Evolutionary conservation across 192 early-diverging fungal species (phyloP).

Genomic region (Coemansia sp.): DNA sequence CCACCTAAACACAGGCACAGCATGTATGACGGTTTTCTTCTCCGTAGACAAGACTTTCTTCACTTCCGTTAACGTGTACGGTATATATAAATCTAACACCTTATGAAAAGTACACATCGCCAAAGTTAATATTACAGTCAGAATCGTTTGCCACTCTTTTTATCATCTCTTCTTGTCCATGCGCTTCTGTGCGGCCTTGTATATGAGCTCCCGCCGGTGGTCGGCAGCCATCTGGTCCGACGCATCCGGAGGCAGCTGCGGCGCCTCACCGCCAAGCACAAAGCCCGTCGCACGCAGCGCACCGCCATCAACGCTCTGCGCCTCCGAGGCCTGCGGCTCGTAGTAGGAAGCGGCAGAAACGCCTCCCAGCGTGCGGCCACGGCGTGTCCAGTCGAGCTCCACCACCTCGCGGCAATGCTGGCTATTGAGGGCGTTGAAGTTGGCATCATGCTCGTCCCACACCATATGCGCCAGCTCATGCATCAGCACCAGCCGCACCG

Average conservation of each 20-base stretch:
- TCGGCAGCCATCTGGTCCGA: not conserved
- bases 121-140: too few relatives aligned
- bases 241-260: constrained; percentile 14
- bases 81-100: not conserved
- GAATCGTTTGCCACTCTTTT: too few relatives aligned
- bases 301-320: constrained; percentile 33
- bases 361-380: constrained; percentile 27
- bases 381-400: constrained; percentile 46
- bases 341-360: constrained; percentile 1
- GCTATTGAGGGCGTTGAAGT: constrained; percentile 40
- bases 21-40: not conserved
- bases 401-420: constrained; percentile 42
- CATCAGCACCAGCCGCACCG: constrained; percentile 42
- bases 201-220: constrained; percentile 29
- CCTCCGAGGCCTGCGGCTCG: constrained; percentile 14
- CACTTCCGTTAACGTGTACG: not conserved
- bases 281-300: constrained; percentile 28
- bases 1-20: constrained; percentile 37
- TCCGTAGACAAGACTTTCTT: constrained; percentile 5
- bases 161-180: constrained; percentile 6
- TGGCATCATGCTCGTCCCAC: constrained; percentile 52
- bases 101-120: too few relatives aligned
- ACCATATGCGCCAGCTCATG: constrained; percentile 57
- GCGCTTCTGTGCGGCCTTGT: constrained; percentile 28
- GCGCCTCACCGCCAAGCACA: constrained; percentile 42